Evolutionary conservation across 2,329 filamentous ascomycete species (phyloP).

Genomic region (Aspergillaceae sp.): DNA sequence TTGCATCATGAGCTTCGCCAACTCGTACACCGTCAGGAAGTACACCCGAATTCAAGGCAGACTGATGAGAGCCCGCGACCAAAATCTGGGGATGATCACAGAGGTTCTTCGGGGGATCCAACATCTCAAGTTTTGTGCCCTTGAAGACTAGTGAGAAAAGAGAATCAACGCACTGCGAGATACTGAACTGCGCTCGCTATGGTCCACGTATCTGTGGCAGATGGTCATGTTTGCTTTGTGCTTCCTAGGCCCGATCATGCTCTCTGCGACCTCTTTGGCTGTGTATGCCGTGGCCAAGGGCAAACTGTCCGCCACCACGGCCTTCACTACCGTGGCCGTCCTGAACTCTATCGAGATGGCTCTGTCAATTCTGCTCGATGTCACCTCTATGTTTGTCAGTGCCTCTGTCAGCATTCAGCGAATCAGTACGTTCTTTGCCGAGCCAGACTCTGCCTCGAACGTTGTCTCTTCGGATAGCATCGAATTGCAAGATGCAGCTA

Average conservation of each 20-base stretch:
- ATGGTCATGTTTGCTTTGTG: conserved; percentile 55
- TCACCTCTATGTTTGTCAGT: conserved; percentile 59
- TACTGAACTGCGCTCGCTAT: conserved; percentile 58
- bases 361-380: conserved; percentile 60
- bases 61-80: conserved; percentile 67
- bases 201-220: conserved; percentile 57
- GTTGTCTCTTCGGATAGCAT: conserved; percentile 47
- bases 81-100: conserved; percentile 60
- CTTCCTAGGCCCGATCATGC: conserved; percentile 61
- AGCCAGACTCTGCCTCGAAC: conserved; percentile 22
- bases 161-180: conserved; percentile 59
- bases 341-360: conserved; percentile 62
- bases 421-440: conserved; percentile 57
- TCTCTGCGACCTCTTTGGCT: conserved; percentile 61
- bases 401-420: conserved; percentile 59
- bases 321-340: conserved; percentile 65
- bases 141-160: conserved; percentile 65
- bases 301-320: conserved; percentile 57
- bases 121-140: conserved; percentile 75
- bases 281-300: conserved; percentile 57
- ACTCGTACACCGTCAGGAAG: conserved; percentile 55
- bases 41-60: conserved; percentile 49
- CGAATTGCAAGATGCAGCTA: conserved; percentile 56
- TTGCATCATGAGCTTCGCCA: conserved; percentile 56
- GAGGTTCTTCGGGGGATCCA: conserved; percentile 71